A percentile compares a stretch with the other conserved stretches of the same genome.
Conservation (phyloP, 1,284 basidiomycete species). For the Amylostereum chailletii region DNA sequence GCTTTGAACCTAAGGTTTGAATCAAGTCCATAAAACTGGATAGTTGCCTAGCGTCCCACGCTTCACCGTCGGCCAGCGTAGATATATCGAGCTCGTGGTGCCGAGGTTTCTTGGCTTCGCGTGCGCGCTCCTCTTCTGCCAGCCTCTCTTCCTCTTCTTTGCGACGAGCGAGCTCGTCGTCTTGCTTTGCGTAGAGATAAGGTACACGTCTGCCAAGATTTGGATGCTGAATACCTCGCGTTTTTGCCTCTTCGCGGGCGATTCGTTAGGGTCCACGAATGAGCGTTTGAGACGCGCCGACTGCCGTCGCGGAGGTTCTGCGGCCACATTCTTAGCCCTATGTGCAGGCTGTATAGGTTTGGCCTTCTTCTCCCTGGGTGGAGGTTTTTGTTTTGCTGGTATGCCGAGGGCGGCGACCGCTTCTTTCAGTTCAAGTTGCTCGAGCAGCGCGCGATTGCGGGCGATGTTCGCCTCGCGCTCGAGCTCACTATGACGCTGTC, state of each 20-base stretch:
- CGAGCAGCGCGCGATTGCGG: conserved; percentile 63
- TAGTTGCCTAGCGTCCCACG: conserved; percentile 37
- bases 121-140: conserved; percentile 50
- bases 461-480: conserved; percentile 74
- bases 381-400: conserved; percentile 12
- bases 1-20: conserved; percentile 25
- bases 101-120: conserved; percentile 57
- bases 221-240: conserved; percentile 41
- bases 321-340: conserved; percentile 38
- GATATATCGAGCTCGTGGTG: conserved; percentile 56
- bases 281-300: conserved; percentile 49
- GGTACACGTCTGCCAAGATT: background rate
- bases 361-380: conserved; percentile 27
- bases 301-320: conserved; percentile 45
- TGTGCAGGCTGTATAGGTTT: conserved; percentile 58
- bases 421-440: conserved; percentile 58
- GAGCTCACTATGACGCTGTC: conserved; percentile 39
- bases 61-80: conserved; percentile 33
- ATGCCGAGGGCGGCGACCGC: conserved; percentile 43
- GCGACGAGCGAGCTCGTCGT: conserved; percentile 37
- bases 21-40: conserved; percentile 35
- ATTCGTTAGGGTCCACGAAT: conserved; percentile 49
- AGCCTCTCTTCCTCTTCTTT: conserved; percentile 51
- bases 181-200: conserved; percentile 22
- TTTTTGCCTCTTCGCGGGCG: conserved; percentile 47